Evolutionary conservation across 2,329 filamentous ascomycete species (phyloP).

Genomic region (Fusarium sp.): DNA sequence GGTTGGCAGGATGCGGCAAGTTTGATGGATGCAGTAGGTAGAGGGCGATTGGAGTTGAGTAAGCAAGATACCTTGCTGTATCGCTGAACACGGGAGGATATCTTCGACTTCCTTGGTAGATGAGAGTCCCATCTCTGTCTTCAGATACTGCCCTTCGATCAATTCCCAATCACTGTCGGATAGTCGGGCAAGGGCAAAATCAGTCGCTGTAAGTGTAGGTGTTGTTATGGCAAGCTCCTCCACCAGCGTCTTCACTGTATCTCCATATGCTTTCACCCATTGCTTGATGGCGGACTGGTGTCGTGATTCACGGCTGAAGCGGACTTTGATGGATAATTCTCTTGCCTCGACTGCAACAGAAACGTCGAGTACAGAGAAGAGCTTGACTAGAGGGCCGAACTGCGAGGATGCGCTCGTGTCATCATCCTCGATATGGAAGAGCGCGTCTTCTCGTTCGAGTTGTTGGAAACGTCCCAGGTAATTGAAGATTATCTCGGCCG

Average conservation of each 20-base stretch:
- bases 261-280: conserved; percentile 2
- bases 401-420: conserved; percentile 6
- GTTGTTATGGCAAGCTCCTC: background rate
- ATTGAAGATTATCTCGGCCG: conserved; percentile 9
- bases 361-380: conserved; percentile 8
- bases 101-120: conserved; percentile 6
- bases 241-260: background rate
- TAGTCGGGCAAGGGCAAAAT: conserved; percentile 6
- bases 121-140: conserved; percentile 2
- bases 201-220: conserved; percentile 5
- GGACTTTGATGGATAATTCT: conserved; percentile 6
- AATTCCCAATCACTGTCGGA: conserved; percentile 8
- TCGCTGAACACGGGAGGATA: conserved; percentile 7
- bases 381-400: conserved; percentile 9
- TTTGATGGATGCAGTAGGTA: conserved; percentile 8
- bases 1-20: conserved; percentile 3
- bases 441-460: conserved; percentile 2
- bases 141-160: conserved; percentile 7
- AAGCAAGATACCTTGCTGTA: conserved; percentile 7
- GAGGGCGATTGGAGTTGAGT: conserved; percentile 4
- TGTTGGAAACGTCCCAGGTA: conserved; percentile 10
- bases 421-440: conserved; percentile 10
- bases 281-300: conserved; percentile 3
- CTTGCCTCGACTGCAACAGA: background rate
- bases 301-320: conserved; percentile 3